Percentiles rank a stretch among this genome's conserved stretches.
Conservation (phyloP, 2,329 filamentous ascomycete species). For the Colletotrichum tabaci region DNA sequence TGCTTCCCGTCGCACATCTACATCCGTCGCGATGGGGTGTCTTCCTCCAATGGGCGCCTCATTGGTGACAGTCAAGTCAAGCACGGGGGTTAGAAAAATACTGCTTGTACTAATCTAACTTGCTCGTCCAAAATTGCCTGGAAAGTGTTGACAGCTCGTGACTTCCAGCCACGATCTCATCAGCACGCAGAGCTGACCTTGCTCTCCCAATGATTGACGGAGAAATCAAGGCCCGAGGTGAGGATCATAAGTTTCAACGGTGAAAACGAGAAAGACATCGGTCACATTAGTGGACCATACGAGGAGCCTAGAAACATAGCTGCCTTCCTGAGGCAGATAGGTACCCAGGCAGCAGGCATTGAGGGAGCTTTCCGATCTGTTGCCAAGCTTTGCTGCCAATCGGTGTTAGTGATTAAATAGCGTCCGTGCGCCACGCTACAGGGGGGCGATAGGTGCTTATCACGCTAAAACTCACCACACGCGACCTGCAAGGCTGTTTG, state of each 20-base stretch:
- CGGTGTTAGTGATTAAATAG: neutral
- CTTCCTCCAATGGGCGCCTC: too few species aligned
- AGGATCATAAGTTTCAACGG: neutral
- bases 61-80: too few species aligned
- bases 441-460: slow-evolving; percentile 13
- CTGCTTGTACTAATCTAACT: too few species aligned
- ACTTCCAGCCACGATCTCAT: too few species aligned
- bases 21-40: too few species aligned
- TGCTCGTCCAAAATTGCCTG: too few species aligned
- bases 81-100: too few species aligned
- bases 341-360: neutral
- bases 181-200: too few species aligned
- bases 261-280: neutral
- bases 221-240: too few species aligned
- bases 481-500: slow-evolving; percentile 29
- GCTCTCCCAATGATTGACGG: neutral
- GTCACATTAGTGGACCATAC: neutral
- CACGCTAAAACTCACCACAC: slow-evolving; percentile 35
- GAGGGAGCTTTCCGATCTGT: too few species aligned
- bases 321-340: too few species aligned
- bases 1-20: neutral
- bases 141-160: too few species aligned
- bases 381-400: neutral
- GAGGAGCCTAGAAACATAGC: neutral
- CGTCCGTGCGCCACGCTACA: slow-evolving; percentile 9